phyloP scores from a whole-genome alignment of 306 rosid genomes.

The Pyrus bretschneideri region DNA sequence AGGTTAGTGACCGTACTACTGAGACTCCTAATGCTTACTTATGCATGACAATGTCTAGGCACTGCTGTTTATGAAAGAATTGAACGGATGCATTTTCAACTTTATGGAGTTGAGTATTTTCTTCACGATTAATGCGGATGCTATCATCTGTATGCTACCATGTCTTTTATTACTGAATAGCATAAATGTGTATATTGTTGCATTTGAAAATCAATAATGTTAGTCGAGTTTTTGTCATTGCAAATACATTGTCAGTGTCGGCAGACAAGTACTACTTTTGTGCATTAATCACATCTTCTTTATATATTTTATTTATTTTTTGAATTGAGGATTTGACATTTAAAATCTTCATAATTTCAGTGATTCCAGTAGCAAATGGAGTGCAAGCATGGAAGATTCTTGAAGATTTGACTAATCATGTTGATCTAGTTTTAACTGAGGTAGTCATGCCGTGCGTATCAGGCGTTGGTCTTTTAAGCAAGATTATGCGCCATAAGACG shows the following conservation, averaged over 20 bases:
- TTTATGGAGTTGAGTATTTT: not conserved
- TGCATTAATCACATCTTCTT: not conserved
- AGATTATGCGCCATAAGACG: conserved; percentile 77
- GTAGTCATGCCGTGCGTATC: conserved; percentile 81
- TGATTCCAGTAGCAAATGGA: conserved; percentile 72
- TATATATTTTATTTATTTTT: not conserved
- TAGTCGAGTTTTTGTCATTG: not conserved
- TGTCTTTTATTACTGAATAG: not conserved
- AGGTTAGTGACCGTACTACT: conserved; percentile 36
- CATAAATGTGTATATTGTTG: not conserved
- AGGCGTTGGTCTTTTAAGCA: conserved; percentile 76
- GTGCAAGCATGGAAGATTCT: conserved; percentile 90
- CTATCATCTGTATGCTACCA: not conserved
- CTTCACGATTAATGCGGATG: not conserved
- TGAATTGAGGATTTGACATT: not conserved
- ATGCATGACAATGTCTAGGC: not conserved
- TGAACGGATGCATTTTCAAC: not conserved
- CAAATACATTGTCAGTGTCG: not conserved
- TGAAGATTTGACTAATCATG: conserved; percentile 70
- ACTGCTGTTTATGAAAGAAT: not conserved
- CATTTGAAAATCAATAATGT: not conserved
- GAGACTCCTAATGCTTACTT: not conserved
- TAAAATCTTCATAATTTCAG: conserved; percentile 29
- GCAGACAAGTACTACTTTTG: not conserved
- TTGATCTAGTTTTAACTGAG: conserved; percentile 84